Evolutionary conservation across 352 stramenopile genomes (phyloP).

Genomic region (Globisporangium carolinianum): DNA sequence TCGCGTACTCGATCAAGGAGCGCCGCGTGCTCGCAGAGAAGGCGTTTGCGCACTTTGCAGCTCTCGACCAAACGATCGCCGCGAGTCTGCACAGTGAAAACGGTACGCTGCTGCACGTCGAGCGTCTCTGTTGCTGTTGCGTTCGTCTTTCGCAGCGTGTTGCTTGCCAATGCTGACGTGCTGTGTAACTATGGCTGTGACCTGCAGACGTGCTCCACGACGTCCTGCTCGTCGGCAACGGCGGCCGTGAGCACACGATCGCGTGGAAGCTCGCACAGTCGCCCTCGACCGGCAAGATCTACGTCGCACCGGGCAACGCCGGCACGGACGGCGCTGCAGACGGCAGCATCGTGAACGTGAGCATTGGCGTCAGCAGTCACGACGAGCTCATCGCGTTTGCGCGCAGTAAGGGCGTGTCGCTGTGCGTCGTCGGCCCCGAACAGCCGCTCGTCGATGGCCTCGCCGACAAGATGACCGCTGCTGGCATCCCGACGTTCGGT

Average conservation of each 20-base stretch:
- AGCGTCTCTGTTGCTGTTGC: background rate
- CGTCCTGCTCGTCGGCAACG: conserved; percentile 90
- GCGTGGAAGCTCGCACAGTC: conserved; percentile 90
- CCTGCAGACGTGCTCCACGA: conserved; percentile 50
- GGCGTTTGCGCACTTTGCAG: conserved; percentile 69
- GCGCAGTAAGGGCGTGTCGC: conserved; percentile 85
- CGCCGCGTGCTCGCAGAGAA: conserved; percentile 69
- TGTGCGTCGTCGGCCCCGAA: conserved; percentile 98
- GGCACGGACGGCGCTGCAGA: conserved; percentile 52
- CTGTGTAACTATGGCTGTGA: background rate
- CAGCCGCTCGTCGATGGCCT: conserved; percentile 95
- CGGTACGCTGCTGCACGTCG: conserved; percentile 6
- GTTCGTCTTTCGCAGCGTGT: background rate
- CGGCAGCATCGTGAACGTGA: conserved; percentile 71
- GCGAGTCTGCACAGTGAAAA: conserved; percentile 41
- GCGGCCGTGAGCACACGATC: conserved; percentile 93
- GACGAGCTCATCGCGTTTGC: conserved; percentile 74
- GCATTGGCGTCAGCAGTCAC: conserved; percentile 50
- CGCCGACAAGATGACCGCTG: conserved; percentile 90
- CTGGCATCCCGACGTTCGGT: conserved; percentile 94
- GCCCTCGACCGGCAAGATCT: conserved; percentile 65
- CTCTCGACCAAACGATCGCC: conserved; percentile 65
- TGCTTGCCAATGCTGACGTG: background rate
- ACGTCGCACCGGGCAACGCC: conserved; percentile 89
- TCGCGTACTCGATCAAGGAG: conserved; percentile 68